Evolutionary conservation across 441 rosid genomes (phyloP).

Genomic region (Syzygium malaccense): DNA sequence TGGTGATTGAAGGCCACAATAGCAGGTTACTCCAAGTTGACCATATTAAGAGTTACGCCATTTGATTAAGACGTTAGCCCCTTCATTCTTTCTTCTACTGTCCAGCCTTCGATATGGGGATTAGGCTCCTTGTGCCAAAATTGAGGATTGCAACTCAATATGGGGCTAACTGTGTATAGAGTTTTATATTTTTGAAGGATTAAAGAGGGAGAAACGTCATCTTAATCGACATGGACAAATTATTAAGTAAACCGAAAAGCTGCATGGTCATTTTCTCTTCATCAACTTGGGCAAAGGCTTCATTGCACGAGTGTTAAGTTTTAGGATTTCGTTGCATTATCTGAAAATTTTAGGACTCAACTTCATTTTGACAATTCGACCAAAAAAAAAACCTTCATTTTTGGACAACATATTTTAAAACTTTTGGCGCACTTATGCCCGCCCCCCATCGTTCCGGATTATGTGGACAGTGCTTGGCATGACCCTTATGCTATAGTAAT

Average conservation of each 20-base stretch:
- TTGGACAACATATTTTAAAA: too few species aligned
- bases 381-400: too few species aligned
- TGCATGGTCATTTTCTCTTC: not conserved
- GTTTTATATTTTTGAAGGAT: not conserved
- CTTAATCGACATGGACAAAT: not conserved
- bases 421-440: rapidly evolving
- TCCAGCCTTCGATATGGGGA: not conserved
- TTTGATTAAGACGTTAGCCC: not conserved
- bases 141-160: not conserved
- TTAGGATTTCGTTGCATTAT: not conserved
- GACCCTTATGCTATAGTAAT: not conserved
- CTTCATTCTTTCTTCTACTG: not conserved
- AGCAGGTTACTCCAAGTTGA: not conserved
- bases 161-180: not conserved
- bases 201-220: not conserved
- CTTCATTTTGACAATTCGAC: too few species aligned
- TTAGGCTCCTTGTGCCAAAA: not conserved
- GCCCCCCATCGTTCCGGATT: rapidly evolving
- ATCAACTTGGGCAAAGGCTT: not conserved
- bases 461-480: not conserved
- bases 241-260: not conserved
- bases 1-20: not conserved
- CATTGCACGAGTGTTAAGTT: not conserved
- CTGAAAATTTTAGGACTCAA: too few species aligned
- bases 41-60: not conserved